phyloP scores from a whole-genome alignment of 805 yeast species.

The Nakazawaea sp. region DNA sequence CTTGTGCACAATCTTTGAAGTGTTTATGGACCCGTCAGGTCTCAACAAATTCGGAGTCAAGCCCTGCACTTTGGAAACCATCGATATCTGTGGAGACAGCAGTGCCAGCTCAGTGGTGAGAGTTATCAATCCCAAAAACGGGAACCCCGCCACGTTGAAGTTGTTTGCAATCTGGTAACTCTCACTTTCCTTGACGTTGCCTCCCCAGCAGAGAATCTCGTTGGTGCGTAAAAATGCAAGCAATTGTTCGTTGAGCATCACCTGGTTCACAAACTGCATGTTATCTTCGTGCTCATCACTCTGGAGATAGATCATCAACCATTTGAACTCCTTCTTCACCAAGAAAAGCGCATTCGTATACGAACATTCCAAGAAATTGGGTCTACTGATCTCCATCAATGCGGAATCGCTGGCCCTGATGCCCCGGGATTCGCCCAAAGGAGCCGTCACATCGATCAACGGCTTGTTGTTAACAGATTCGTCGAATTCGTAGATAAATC shows the following conservation, averaged over 20 bases:
- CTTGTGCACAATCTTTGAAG: slow-evolving; percentile 28
- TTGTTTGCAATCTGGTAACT: slow-evolving; percentile 77
- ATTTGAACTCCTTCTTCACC: slow-evolving; percentile 64
- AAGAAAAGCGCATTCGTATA: slow-evolving; percentile 72
- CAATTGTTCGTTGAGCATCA: slow-evolving; percentile 47
- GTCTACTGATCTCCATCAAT: slow-evolving; percentile 17
- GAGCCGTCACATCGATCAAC: neutral
- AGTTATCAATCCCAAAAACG: slow-evolving; percentile 75
- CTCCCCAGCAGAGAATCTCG: slow-evolving; percentile 77
- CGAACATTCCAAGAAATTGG: slow-evolving; percentile 59
- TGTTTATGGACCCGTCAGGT: slow-evolving; percentile 16
- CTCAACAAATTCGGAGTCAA: slow-evolving; percentile 34
- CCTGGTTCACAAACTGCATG: slow-evolving; percentile 40
- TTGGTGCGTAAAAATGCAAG: slow-evolving; percentile 38
- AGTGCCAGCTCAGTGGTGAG: slow-evolving; percentile 56
- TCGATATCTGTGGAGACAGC: slow-evolving; percentile 49
- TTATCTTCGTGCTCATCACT: slow-evolving; percentile 66
- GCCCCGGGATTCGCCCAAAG: slow-evolving; percentile 1
- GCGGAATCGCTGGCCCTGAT: slow-evolving; percentile 11
- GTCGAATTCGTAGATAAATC: slow-evolving; percentile 25
- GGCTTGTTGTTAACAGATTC: slow-evolving; percentile 14
- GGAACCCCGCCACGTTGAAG: slow-evolving; percentile 64
- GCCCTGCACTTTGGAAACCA: slow-evolving; percentile 62
- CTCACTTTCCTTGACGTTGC: slow-evolving; percentile 75
- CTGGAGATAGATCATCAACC: slow-evolving; percentile 67